Percentiles rank a stretch among this genome's conserved stretches.
phyloP scores from a whole-genome alignment of 768 basidiomycete species.

The Lyophyllum shimeji region DNA sequence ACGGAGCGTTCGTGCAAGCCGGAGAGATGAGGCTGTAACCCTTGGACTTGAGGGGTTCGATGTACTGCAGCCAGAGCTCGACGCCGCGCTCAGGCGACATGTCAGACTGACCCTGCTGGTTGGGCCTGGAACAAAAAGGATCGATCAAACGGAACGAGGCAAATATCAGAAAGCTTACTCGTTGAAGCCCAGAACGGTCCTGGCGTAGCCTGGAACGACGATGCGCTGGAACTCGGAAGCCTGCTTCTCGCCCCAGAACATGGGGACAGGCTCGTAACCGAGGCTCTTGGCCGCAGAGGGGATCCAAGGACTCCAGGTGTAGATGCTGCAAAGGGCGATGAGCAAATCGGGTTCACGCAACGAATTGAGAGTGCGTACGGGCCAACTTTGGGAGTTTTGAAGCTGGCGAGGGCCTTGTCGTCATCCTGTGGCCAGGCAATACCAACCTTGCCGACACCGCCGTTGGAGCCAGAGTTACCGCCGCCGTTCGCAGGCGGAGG shows the following conservation, averaged over 20 bases:
- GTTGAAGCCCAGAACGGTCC: slow-evolving; percentile 60
- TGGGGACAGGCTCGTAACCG: slow-evolving; percentile 58
- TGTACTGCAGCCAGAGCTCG: slow-evolving; percentile 56
- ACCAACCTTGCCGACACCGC: slow-evolving; percentile 49
- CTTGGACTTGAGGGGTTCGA: slow-evolving; percentile 51
- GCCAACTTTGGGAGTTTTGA: slow-evolving; percentile 41
- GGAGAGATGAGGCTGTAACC: slow-evolving; percentile 68
- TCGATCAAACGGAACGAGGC: slow-evolving; percentile 1
- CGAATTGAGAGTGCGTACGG: slow-evolving; percentile 31
- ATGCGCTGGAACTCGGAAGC: slow-evolving; percentile 42
- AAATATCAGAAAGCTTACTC: slow-evolving; percentile 53
- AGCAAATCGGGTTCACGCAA: neutral
- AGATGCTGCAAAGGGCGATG: slow-evolving; percentile 35
- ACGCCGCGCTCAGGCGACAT: slow-evolving; percentile 51
- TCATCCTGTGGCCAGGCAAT: slow-evolving; percentile 68
- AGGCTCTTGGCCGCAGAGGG: slow-evolving; percentile 39
- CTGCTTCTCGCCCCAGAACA: slow-evolving; percentile 70
- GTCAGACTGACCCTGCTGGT: slow-evolving; percentile 62
- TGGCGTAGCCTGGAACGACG: slow-evolving; percentile 52
- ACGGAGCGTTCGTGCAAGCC: slow-evolving; percentile 59
- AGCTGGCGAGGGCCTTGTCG: slow-evolving; percentile 48
- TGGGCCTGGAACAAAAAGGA: slow-evolving; percentile 53
- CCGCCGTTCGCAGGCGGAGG: slow-evolving; percentile 5
- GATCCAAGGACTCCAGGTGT: slow-evolving; percentile 64
- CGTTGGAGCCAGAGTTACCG: slow-evolving; percentile 20